Base-by-base conservation (phyloP, 352 stramenopile genomes). In the Phytophthora rubi region DNA sequence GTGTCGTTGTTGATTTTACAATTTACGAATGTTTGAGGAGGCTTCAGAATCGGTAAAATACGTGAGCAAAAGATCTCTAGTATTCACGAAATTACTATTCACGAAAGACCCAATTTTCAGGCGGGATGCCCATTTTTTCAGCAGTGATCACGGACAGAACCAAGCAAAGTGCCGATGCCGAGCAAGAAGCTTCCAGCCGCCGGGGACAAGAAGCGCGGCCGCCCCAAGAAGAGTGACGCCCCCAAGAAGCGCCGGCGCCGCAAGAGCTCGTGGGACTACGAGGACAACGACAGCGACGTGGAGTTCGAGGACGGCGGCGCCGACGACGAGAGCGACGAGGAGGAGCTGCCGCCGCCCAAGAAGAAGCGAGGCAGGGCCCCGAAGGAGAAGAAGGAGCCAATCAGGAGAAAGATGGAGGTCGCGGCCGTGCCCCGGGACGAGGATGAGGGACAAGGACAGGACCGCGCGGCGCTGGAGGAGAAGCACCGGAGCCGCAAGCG, bases 401-500 rank as follows among this genome's bases (percentile, higher is more conserved):
- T 16, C 35, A 44, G 35, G 35, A 15, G 35, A 54, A 66, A 49
- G 15, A 74, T 76, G 45, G 63, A 71, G 48, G 37, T 28, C 9
- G 32, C 26, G 10, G 23, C 18, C 28, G 55, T 59, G 47, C n/a
- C 35, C 10, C 35, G 59, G 13, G 59, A 71, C 4, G 63, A 71
- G 8, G 62, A 72, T 21, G 49, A 68, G 12, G 68, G 72, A 1
- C 28, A 56, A 49, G 65, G 68, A 16, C 37, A 64, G 32, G 71
- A 72, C 5, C 54, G 49, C 4, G 35, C 53, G 13, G 21, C 53
- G 28, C 26, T 80, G 51, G 65, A 77, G 54, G 71, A 87, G 49
- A 89, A 88, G 60, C 83, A 89, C 51, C 68, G 82, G 13, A 71
- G 56, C 47, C 77, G 87, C 60, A 83, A 78, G 61, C 64, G 88